Evolutionary conservation across 306 rosid genomes (phyloP), one percentile per base, ranked within the genome.

Genomic region (Citrullus amarus): DNA sequence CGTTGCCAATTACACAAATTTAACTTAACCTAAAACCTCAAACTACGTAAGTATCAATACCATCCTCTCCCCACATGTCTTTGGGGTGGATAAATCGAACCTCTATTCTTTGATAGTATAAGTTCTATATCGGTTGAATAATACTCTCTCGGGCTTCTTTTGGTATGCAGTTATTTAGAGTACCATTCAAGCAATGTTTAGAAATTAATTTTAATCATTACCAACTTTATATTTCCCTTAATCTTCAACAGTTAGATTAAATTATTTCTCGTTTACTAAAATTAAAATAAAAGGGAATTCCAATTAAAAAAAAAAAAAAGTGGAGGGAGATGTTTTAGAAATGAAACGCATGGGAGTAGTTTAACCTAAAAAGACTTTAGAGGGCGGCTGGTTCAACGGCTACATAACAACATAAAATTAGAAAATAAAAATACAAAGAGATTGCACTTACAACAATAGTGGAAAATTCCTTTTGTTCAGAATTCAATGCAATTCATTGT

Each of bases 371-470:
- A 72, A 25, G 43, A 70, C 57, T 22, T 22, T 44, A n/a, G 57
- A 46, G 76, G 38, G 36, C n/a, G 59, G 36, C 75, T 44, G 77
- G 60, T 72, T 50, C 59, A 72, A 72, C 77, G 25, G 25, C 77
- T 48, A 48, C 60, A 20, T 48, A 20, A 25, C 13, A 6, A 22
- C 1, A 22, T 10, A 43, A 2, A 70, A 46, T 13, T 1, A 69
- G 50, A 50, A 25, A 46, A 14, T 39, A 46, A 50, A 25, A 46
- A 14, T 39, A 46, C 8, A 71, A 2, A 46, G 39, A 22, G 13
- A 46, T 46, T 13, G 17, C 57, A 46, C 57, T 70, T 70, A 6
- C 20, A n/a, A 18, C 7, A 46, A 44, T 70, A 46, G 20, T 38
- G 72, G 50, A 16, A 62, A 61, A 25, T 28, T 65, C 39, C 12